Percentiles rank a stretch among this genome's conserved stretches.
Conservation (phyloP, 176 grass and related monocot genomes). For the Oryza brachyantha region DNA sequence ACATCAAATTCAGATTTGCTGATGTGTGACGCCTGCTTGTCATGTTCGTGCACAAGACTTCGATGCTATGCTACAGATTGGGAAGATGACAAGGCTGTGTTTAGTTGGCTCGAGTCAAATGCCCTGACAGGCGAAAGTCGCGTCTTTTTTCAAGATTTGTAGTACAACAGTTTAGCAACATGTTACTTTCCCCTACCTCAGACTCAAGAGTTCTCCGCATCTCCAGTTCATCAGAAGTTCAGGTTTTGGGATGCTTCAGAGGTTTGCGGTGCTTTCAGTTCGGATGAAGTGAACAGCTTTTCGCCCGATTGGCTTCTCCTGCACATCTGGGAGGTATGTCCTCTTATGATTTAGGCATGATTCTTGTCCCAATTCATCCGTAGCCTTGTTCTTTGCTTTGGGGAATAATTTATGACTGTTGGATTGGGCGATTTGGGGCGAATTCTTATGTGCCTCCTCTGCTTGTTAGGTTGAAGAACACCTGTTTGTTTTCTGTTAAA, state of each 20-base stretch:
- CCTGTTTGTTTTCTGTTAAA: neutral
- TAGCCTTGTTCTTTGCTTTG: neutral
- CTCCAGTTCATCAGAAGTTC: neutral
- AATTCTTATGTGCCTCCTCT: neutral
- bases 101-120: neutral
- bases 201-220: neutral
- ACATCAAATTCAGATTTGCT: neutral
- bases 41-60: neutral
- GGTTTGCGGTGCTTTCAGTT: neutral
- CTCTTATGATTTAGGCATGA: neutral
- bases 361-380: neutral
- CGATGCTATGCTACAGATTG: neutral
- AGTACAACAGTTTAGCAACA: neutral
- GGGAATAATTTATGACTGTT: neutral
- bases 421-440: neutral
- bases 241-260: neutral
- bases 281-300: neutral
- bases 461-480: neutral
- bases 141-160: neutral
- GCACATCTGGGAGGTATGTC: constrained; percentile 20
- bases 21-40: neutral
- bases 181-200: constrained; percentile 10
- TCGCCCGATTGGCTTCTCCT: neutral
- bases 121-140: neutral
- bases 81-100: neutral